These are phyloP conservation scores for Phycomyces blakesleeanus DNA, from an alignment of 192 early-diverging fungal genomes.

Conservation along the genomic window DNA sequence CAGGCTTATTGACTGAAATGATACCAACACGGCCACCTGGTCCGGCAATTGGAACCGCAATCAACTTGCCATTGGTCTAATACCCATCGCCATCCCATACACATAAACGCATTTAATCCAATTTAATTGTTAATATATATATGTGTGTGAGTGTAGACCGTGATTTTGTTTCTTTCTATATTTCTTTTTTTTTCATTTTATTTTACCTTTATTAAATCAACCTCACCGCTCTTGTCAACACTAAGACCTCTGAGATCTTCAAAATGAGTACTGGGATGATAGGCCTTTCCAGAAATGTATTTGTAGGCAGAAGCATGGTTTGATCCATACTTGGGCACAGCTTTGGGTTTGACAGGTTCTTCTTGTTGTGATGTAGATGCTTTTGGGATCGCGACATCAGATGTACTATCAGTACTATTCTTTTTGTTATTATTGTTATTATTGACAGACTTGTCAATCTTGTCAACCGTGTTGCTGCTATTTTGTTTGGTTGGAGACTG, in stretches of 20 bases:
- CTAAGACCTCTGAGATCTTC: conserved; percentile 57
- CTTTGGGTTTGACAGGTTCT: neutral
- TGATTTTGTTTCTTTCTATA: neutral
- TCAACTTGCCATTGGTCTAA: conserved; percentile 52
- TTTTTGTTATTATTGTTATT: no score
- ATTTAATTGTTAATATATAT: no score
- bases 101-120: conserved; percentile 7
- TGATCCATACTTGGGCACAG: conserved; percentile 39
- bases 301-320: conserved; percentile 50
- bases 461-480: no score
- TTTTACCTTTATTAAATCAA: conserved; percentile 55
- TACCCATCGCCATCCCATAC: conserved; percentile 21
- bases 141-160: no score
- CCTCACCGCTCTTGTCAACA: conserved; percentile 49
- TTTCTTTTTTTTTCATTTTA: neutral
- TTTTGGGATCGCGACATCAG: no score
- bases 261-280: conserved; percentile 61
- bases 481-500: neutral
- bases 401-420: no score
- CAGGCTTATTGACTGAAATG: conserved; percentile 59
- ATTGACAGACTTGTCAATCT: neutral
- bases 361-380: neutral
- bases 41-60: conserved; percentile 72
- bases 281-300: conserved; percentile 55
- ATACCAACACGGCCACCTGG: conserved; percentile 79